Evolutionary conservation across 768 basidiomycete species (phyloP), one percentile per base, ranked within the genome.

Genomic region (Tremella fuciformis): DNA sequence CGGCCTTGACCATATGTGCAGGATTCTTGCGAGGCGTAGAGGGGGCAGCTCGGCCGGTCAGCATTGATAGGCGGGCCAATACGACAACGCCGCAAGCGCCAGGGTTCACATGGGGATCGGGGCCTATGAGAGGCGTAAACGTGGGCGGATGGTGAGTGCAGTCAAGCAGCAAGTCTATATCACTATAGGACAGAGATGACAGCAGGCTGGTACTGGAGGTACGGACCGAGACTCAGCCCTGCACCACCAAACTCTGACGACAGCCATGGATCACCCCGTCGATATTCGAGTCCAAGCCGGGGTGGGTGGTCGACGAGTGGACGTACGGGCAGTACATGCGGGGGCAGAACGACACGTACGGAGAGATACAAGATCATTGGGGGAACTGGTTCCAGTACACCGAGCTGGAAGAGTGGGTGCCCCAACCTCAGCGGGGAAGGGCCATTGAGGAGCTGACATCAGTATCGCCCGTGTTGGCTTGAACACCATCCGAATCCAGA

Each of bases 211-310:
- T 74, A 3, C 40, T 73, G 8, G 67, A 69, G 39, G 70, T 69
- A 41, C 40, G 63, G 7, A 11, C 39, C 13, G 18, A 46, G 8
- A n/a, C 42, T 46, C 42, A 46, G n/a, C 22, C 15, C 42, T 4
- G 22, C 42, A 4, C 8, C 15, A 4, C 16, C 42, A 18, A 8
- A 15, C 42, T 46, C 42, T 22, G 42, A 46, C 6, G 4, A 46
- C 8, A 76, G 67, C 74, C 74, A 39, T 76, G 75, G 75, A 76
- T 76, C 19, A 76, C 72, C 7, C 75, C 75, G 2, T 73, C 71
- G 6, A 13, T 76, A 15, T 76, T 73, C 34, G 60, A 46, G 13
- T 37, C 60, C 29, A 76, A 76, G 50, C 75, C 75, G 0, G 66
- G 65, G 13, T 76, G 75, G 75, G 75, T 76, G 11, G 60, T 74